Base-by-base conservation (phyloP, 2,329 filamentous ascomycete species). In the Cytospora schulzeri region DNA sequence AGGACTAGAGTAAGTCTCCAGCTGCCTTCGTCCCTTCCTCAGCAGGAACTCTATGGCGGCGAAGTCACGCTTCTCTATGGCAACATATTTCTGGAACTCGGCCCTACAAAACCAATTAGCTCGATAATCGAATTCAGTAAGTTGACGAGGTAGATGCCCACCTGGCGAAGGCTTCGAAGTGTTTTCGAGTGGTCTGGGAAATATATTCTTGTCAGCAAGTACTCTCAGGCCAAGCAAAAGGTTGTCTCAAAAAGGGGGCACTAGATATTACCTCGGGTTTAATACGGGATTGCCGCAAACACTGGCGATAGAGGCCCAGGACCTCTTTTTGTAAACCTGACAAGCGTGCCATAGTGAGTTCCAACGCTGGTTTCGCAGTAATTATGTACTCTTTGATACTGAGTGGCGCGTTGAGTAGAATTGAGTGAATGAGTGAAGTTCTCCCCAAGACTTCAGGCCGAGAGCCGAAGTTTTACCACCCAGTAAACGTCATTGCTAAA, bases 241-340 rank as follows among this genome's bases (percentile, higher is more conserved):
- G 3, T 35, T 17, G 17, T 24, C 5, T 22, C 28, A 15, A n/a
- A 35, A 22, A 62, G 14, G 31, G 53, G 35, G 15, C 22, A 12
- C 3, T 24, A 33, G 35, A 15, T 14, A 71, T 67, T 76, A 94
- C 92, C 71, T 78, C 74, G 57, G 93, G 92, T 76, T 99, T 98
- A 72, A 88, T 89, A 66, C 89, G 86, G 65, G 90, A 88, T 72
- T 91, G 91, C 66, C 93, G 87, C 29, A 99, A 80, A 72, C 94
- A 98, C 73, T 88, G 86, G 65, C 94, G 88, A 76, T 98, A 99
- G 17, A 99, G 85, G 38, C 88, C 83, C 59, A 98, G 77, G 4
- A 97, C 94, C 72, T 97, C 92, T 71, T 86, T 89, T 75, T 98
- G 94, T n/a, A 98, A 81, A 41, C 95, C 95, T 9, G 93, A 96